Evolutionary conservation across 2,329 filamentous ascomycete species (phyloP).

Genomic region (Verticillium nonalfalfae): DNA sequence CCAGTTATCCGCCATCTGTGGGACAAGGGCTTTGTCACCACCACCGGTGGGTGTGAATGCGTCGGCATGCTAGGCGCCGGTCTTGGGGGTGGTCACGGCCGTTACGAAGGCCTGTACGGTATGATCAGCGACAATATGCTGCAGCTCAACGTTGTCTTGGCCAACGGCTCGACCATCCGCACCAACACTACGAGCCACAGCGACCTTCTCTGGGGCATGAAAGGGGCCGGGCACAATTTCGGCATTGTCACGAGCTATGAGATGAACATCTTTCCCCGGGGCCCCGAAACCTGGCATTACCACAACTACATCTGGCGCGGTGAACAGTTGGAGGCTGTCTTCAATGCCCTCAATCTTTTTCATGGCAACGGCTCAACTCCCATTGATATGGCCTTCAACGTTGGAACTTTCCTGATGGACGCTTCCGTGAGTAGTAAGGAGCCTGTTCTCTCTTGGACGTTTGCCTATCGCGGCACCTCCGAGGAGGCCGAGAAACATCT

Average conservation of each 20-base stretch:
- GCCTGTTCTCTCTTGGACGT: conserved; percentile 14
- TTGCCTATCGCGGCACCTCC: conserved; percentile 14
- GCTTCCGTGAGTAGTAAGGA: conserved; percentile 4
- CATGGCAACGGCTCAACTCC: conserved; percentile 12
- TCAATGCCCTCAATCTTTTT: conserved; percentile 13
- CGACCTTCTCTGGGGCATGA: conserved; percentile 42
- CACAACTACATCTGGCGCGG: conserved; percentile 14
- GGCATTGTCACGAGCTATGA: conserved; percentile 31
- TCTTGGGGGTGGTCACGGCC: not conserved
- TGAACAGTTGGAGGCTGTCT: conserved; percentile 15
- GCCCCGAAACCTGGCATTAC: conserved; percentile 14
- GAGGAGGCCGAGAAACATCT: conserved; percentile 14
- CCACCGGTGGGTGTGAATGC: not conserved
- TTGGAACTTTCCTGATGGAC: conserved; percentile 9
- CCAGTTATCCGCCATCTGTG: not conserved
- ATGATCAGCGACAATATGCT: not conserved
- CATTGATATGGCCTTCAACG: conserved; percentile 9
- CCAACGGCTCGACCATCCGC: conserved; percentile 5
- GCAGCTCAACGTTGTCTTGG: not conserved
- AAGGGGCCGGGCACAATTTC: conserved; percentile 43
- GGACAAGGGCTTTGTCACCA: not conserved
- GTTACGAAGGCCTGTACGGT: not conserved
- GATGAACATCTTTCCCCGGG: conserved; percentile 20
- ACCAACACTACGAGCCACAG: conserved; percentile 16
- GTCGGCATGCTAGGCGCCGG: not conserved